Evolutionary conservation across 129 eudicot species (phyloP).

Genomic region (Gnaphalium uliginosum): DNA sequence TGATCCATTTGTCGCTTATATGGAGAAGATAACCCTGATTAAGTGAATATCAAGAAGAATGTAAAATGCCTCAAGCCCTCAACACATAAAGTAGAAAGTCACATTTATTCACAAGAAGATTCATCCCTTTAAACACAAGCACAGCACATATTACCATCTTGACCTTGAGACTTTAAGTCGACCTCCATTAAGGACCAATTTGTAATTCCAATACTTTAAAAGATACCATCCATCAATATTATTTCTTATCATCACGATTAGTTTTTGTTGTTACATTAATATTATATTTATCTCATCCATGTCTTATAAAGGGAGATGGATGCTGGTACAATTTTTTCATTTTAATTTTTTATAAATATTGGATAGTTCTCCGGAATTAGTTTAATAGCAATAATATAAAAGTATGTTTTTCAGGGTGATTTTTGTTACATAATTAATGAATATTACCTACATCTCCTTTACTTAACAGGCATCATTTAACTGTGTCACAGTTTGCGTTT

Average conservation of each 20-base stretch:
- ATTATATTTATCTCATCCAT: conserved; percentile 13
- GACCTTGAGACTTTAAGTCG: neutral
- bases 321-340: neutral
- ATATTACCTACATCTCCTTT: neutral
- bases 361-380: neutral
- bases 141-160: neutral
- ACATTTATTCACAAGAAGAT: neutral
- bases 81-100: neutral
- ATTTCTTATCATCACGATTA: neutral
- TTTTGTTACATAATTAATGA: conserved; percentile 1
- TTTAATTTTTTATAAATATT: too few species aligned
- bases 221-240: too few species aligned
- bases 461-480: neutral
- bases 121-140: neutral
- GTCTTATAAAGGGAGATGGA: neutral
- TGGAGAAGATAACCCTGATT: conserved; percentile 43
- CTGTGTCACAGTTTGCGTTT: neutral
- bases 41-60: neutral
- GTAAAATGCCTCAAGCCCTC: neutral
- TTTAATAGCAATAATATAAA: neutral
- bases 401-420: neutral
- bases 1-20: conserved; percentile 42
- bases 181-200: neutral
- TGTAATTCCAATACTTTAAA: neutral
- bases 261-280: neutral